Evolutionary conservation across 2,329 filamentous ascomycete species (phyloP).

Genomic region (Botryotinia globosa): DNA sequence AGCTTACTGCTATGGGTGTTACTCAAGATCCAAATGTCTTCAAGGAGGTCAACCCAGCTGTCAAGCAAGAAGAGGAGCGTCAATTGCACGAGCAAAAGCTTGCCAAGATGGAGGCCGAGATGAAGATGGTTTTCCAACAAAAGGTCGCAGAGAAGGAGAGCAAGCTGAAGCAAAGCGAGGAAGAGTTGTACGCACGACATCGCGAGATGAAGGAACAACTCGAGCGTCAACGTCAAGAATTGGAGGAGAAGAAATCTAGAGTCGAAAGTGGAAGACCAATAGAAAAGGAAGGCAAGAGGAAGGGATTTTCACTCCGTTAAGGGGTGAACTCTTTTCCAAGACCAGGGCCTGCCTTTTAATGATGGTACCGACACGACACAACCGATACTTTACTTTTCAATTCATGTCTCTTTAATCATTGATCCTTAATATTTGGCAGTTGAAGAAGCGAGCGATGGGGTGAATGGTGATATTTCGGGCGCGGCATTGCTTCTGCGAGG

Average conservation of each 20-base stretch:
- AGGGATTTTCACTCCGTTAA: constrained; percentile 98
- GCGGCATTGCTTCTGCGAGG: constrained; percentile 20
- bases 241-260: constrained; percentile 97
- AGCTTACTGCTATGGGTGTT: constrained; percentile 97
- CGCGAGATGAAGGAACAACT: constrained; percentile 99
- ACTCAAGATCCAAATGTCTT: constrained; percentile 98
- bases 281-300: constrained; percentile 98
- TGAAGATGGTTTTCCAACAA: constrained; percentile 99
- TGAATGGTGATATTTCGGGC: constrained; percentile 10
- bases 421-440: constrained; percentile 22
- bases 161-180: constrained; percentile 98
- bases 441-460: constrained; percentile 8
- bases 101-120: constrained; percentile 99
- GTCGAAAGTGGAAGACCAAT: constrained; percentile 93
- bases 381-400: constrained; percentile 21
- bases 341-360: constrained; percentile 15
- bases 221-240: constrained; percentile 87
- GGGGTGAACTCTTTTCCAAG: constrained; percentile 1
- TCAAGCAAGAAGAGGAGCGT: constrained; percentile 99
- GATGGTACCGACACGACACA: constrained; percentile 19
- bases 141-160: constrained; percentile 99
- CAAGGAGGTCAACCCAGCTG: constrained; percentile 99
- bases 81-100: constrained; percentile 98
- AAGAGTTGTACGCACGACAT: constrained; percentile 96
- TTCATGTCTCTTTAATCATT: constrained; percentile 24